Base-by-base conservation (phyloP, 2,329 filamentous ascomycete genomes). In the Rugonectria rugulosa region DNA sequence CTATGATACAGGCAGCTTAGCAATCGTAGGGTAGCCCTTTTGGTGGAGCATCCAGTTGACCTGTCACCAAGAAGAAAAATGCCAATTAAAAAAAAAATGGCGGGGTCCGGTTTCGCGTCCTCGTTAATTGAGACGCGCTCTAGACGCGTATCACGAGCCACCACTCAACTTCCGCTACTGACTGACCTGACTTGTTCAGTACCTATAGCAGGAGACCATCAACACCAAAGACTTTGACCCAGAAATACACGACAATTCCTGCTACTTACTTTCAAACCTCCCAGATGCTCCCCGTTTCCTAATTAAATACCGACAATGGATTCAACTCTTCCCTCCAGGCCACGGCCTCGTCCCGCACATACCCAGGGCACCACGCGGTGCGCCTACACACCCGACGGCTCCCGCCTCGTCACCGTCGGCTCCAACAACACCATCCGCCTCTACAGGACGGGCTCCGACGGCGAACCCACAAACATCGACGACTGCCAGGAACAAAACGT, bases 381-480 rank as follows among this genome's bases (percentile, higher is more conserved):
- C 64, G 85, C 90, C 61, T 98, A 98, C 75, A 97, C 93, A 1
- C 91, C 92, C 6, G 88, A 96, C 73, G 95, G 96, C 59, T 84
- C 83, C 64, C 91, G 90, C 67, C 82, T 99, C 54, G 86, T 98
- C 63, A 98, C 95, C 10, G 93, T 92, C 57, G 95, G 95, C 61
- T 89, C 91, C 56, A 97, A 98, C 77, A 96, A 96, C 69, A 92
- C 91, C 7, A 92, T 97, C 68, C 90, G 96, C 44, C 85, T 98
- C 44, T 99, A 96, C 79, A 91, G 89, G 64, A 95, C 93, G 12
- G 92, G 91, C 57, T 95, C 90, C 32, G 90, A 96, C 76, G 93
- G 92, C 66, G 95, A 99, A 72, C 95, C 96, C 9, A 87, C 85
- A 55, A 97, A 94, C 53, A 89, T 99, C 53, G 94, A 98, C 71